Percentiles rank a stretch among this genome's conserved stretches.
phyloP scores from a whole-genome alignment of 352 stramenopile genomes.

The Phytophthora sojae region DNA sequence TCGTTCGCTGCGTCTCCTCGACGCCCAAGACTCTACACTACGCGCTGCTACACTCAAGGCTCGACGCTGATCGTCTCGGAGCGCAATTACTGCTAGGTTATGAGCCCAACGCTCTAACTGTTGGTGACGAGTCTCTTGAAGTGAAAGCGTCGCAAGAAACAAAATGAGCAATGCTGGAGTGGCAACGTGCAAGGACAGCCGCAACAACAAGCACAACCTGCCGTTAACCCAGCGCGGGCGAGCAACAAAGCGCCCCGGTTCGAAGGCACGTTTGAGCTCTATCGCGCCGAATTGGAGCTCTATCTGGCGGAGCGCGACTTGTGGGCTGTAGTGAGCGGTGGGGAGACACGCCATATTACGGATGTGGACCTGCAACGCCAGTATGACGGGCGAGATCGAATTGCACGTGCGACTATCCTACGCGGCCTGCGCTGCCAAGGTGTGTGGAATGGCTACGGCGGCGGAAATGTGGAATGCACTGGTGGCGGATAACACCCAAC shows the following conservation, averaged over 20 bases:
- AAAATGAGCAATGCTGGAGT: neutral
- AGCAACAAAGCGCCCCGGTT: neutral
- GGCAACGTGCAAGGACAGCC: neutral
- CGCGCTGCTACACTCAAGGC: no score
- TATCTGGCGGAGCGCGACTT: neutral
- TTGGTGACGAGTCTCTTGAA: no score
- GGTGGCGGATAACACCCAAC: constrained; percentile 2
- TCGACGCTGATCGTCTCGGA: neutral
- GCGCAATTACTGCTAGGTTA: no score
- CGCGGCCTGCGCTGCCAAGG: constrained; percentile 3
- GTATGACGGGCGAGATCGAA: neutral
- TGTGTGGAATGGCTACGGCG: constrained; percentile 7
- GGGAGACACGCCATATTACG: neutral
- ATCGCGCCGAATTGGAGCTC: neutral
- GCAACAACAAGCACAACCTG: neutral
- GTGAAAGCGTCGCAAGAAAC: neutral
- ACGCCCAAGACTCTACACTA: no score
- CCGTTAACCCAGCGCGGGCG: no score
- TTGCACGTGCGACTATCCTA: neutral
- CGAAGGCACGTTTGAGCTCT: neutral
- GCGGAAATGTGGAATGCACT: constrained; percentile 2
- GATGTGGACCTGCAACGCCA: neutral
- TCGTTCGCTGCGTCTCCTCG: no score
- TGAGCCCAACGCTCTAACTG: neutral
- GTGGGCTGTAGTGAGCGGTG: neutral